Percentiles rank a stretch among this genome's conserved stretches.
phyloP scores from a whole-genome alignment of 148 eudicot species.

The Persicaria tinctoria region DNA sequence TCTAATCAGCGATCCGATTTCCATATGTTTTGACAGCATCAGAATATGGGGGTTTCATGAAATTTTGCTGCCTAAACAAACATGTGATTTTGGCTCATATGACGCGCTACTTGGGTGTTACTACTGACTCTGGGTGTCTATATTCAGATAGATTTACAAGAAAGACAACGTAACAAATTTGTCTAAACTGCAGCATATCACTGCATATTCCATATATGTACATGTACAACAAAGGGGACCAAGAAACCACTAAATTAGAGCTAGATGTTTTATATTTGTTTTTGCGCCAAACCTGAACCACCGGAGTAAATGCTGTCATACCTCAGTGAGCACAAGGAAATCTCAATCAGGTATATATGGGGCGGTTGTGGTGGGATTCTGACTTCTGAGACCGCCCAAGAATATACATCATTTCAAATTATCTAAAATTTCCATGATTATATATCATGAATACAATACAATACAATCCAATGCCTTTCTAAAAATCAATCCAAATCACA shows the following conservation, averaged over 20 bases:
- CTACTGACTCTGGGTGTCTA: too few relatives aligned
- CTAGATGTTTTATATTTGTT: not conserved
- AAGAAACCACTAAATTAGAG: not conserved
- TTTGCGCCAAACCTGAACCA: not conserved
- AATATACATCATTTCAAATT: not conserved
- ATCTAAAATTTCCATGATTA: too few relatives aligned
- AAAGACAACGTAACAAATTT: not conserved
- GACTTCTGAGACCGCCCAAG: not conserved
- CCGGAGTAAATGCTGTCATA: slow-evolving; percentile 5
- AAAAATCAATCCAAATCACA: not conserved
- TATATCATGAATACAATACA: too few relatives aligned
- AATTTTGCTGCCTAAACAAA: not conserved
- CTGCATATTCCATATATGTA: not conserved
- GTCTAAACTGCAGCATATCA: not conserved
- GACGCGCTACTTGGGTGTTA: too few relatives aligned
- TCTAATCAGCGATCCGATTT: not conserved
- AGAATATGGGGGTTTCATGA: not conserved
- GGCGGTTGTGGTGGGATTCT: slow-evolving; percentile 11
- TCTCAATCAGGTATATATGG: not conserved
- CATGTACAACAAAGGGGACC: not conserved
- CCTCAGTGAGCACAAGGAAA: slow-evolving; percentile 10
- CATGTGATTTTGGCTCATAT: too few relatives aligned
- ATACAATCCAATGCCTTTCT: not conserved
- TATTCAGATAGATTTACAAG: too few relatives aligned
- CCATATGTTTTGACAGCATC: not conserved